These are phyloP conservation scores for Chalciporus piperatus DNA, from an alignment of 768 basidiomycete genomes.

Conservation along the genomic window DNA sequence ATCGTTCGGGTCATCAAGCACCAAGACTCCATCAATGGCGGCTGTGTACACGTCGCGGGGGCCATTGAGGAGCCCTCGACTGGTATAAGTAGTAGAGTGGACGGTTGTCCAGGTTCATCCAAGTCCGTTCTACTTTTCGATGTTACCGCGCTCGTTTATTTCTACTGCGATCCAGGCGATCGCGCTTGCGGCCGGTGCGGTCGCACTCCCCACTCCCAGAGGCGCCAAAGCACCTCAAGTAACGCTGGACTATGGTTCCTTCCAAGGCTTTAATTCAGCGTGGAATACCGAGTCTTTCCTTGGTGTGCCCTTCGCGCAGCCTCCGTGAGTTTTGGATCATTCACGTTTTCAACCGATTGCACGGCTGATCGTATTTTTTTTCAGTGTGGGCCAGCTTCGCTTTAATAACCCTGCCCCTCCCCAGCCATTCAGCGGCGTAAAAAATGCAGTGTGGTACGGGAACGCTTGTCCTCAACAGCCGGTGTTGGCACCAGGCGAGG, in stretches of 20 bases:
- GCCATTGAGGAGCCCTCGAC: no score
- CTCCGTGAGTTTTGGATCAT: neutral
- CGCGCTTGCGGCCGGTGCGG: neutral
- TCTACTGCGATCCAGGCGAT: neutral
- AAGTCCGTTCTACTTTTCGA: no score
- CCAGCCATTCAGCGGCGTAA: slow-evolving; percentile 27
- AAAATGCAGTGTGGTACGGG: slow-evolving; percentile 36
- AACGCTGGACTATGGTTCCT: slow-evolving; percentile 17
- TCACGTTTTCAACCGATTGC: no score
- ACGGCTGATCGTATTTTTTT: no score
- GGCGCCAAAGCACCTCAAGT: slow-evolving; percentile 3
- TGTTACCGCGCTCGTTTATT: no score
- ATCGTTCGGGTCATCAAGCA: no score
- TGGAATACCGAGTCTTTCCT: slow-evolving; percentile 14
- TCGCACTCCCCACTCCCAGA: neutral
- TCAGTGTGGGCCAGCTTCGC: slow-evolving; percentile 11
- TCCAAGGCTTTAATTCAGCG: slow-evolving; percentile 13
- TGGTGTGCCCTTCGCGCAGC: slow-evolving; percentile 15
- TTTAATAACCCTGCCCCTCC: slow-evolving; percentile 15
- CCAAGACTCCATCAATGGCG: no score
- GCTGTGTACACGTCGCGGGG: no score
- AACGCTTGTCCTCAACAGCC: slow-evolving; percentile 41
- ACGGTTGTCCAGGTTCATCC: no score
- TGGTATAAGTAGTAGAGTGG: no score
- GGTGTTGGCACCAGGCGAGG: neutral